Base-by-base conservation (phyloP, 148 eudicot species). In the Rhododendron kiyosumense region DNA sequence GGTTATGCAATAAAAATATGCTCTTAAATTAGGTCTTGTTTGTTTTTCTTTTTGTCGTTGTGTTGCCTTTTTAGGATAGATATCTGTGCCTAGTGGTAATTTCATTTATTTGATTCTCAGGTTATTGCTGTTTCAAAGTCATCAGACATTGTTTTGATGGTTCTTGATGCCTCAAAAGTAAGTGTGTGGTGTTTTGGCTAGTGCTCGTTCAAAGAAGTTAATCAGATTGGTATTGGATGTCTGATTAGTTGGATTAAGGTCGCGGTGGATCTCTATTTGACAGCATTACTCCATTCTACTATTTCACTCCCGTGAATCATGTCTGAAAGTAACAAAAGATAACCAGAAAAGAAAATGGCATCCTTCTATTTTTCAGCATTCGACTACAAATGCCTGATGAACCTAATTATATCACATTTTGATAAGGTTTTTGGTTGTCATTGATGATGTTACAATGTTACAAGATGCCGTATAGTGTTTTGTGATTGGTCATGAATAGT, bases 121-220 rank as follows among this genome's bases (percentile, higher is more conserved):
- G 99, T 97, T 74, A 97, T 97, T 94, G 99, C 99, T 83, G 99
- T 97, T 90, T 94, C 99, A 52, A 97, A 97, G 87, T 97, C 99
- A 83, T 95, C 99, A 34, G 99, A 97, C 90, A 93, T 97, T 89
- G 98, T 97, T 54, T 86, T 97, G 88, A 97, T 97, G 99, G 99
- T 97, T 89, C 95, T 97, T 65, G 99, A 97, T 91, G 99, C 98
- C 86, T 97, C 99, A 71, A 97, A 97, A 90, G 99, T 95, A 91
- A 94, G 99, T 43, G 22, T 63, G 30, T 78, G 28, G 71, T 77
- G 24, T 78, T 48, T 28, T 73, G 22, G 24, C 86, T 51, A 28
- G 38, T 87, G 61, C 14, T 86, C 22, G n/a, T 54, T 59, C 13
- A 26, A 48, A 17, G 3, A 57, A 28, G 34, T 41, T 83, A 3